Base-by-base conservation (phyloP, 1,284 basidiomycete genomes). In the Pseudozyma pruni region DNA sequence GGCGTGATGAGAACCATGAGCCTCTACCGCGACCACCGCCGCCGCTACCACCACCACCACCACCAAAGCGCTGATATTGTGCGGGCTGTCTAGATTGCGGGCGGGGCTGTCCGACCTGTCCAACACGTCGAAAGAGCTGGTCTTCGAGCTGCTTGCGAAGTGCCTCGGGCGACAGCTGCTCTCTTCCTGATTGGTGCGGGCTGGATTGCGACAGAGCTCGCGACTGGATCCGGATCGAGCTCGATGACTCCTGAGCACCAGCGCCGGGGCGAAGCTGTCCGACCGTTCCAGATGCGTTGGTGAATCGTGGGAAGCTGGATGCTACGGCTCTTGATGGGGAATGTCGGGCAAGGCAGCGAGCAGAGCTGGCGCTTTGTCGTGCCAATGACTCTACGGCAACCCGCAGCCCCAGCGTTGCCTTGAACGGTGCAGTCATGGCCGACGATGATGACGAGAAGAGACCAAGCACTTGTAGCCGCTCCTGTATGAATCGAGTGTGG, bases 11-110 rank as follows among this genome's bases (percentile, higher is more conserved):
- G 33, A 62, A 48, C 31, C 47, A 45, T 8, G 32, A 48, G 1
- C 53, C 41, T 13, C 48, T 32, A 16, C 44, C 27, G 23, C 46
- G 29, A 23, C 57, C 44, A 13, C 49, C 43, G 13, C 56, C 31
- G 2, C 56, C 49, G 6, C 55, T 41, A 9, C 55, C 40, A 29
- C 59, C 43, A 9, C 40, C 31, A 3, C 52, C 39, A 8, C 55
- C 64, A 6, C 60, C 67, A 20, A 70, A 70, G 11, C 67, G 59
- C 50, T 70, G 55, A 31, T 63, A 70, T 8, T 49, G 52, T 1
- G 45, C 35, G 2, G 58, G 58, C 25, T 45, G 48, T 23, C 38
- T 52, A 10, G 42, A 59, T 1, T 13, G 51, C 17, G 39, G 20
- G 27, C 51, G 62, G 13, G 14, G 31, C 14, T 45, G 45, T 9